phyloP scores from a whole-genome alignment of 1,284 basidiomycete genomes.

The Fomitopsis pinicola region DNA sequence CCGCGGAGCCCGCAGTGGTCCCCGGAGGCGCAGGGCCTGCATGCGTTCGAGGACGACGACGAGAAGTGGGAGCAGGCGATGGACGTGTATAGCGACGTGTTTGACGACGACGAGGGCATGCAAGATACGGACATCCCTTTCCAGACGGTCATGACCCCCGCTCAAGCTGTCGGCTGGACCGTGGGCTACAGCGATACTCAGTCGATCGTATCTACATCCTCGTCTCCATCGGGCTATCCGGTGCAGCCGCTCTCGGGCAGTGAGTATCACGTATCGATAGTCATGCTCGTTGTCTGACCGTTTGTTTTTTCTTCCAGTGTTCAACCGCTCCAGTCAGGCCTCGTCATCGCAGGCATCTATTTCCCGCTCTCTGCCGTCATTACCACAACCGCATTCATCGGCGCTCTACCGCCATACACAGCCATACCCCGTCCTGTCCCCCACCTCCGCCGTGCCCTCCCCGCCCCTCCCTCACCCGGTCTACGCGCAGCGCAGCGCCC shows the following conservation, averaged over 20 bases:
- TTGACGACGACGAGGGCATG: slow-evolving; percentile 1
- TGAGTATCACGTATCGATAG: neutral
- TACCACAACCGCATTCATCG: neutral
- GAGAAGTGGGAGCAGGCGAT: slow-evolving; percentile 12
- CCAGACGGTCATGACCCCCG: slow-evolving; percentile 22
- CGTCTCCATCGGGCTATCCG: slow-evolving; percentile 7
- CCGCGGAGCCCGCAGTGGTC: slow-evolving; percentile 6
- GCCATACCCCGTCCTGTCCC: neutral
- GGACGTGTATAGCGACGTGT: slow-evolving; percentile 5
- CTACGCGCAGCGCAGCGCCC: neutral
- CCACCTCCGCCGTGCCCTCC: neutral
- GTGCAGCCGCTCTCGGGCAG: slow-evolving; percentile 14
- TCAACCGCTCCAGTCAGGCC: neutral
- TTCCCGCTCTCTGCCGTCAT: neutral
- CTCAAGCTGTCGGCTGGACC: slow-evolving; percentile 20
- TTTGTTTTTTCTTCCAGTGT: neutral
- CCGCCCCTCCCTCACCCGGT: neutral
- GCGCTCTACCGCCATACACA: neutral
- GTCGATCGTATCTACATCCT: neutral
- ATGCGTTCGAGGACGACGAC: slow-evolving; percentile 4
- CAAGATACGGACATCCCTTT: slow-evolving; percentile 10
- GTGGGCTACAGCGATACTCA: slow-evolving; percentile 7
- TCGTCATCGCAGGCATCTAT: neutral
- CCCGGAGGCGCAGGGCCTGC: neutral
- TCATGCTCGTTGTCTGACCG: neutral